Conservation (phyloP, 768 basidiomycete species). For the Leccinum barrowsii region DNA sequence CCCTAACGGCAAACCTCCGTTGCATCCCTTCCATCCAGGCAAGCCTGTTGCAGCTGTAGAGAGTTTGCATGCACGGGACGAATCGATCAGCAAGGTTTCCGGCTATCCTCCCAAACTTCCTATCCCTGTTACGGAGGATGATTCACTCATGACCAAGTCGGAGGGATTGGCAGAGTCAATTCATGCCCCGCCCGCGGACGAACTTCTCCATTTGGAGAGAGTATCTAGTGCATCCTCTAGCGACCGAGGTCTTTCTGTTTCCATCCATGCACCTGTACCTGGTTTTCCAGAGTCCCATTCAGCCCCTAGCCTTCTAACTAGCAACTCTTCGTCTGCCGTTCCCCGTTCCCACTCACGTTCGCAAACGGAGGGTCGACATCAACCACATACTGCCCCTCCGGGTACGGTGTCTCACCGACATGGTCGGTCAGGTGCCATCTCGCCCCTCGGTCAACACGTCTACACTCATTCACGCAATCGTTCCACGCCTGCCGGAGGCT, state of each 20-base stretch:
- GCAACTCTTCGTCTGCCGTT: slow-evolving; percentile 25
- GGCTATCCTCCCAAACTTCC: slow-evolving; percentile 12
- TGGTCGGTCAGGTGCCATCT: slow-evolving; percentile 43
- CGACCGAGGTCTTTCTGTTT: slow-evolving; percentile 42
- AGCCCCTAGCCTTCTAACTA: slow-evolving; percentile 33
- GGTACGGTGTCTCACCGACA: slow-evolving; percentile 27
- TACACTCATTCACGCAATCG: slow-evolving; percentile 52
- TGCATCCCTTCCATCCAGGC: slow-evolving; percentile 46
- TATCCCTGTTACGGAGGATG: slow-evolving; percentile 8
- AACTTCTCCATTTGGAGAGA: slow-evolving; percentile 17
- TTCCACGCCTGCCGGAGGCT: slow-evolving; percentile 50
- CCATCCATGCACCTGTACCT: slow-evolving; percentile 52
- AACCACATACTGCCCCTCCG: slow-evolving; percentile 27
- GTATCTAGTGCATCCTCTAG: slow-evolving; percentile 19
- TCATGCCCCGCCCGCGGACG: slow-evolving; percentile 19
- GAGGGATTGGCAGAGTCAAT: slow-evolving; percentile 29
- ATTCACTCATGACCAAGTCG: slow-evolving; percentile 9
- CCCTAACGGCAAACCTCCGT: slow-evolving; percentile 21
- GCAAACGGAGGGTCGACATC: slow-evolving; percentile 50
- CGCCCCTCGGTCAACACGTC: slow-evolving; percentile 38
- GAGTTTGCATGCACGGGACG: slow-evolving; percentile 10
- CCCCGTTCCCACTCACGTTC: slow-evolving; percentile 48
- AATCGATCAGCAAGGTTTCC: slow-evolving; percentile 13
- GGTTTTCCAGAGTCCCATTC: slow-evolving; percentile 38
- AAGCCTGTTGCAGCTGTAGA: slow-evolving; percentile 38